These are phyloP conservation scores for Diaporthe vexans DNA, from an alignment of 2,329 filamentous ascomycete genomes.

Conservation along the genomic window DNA sequence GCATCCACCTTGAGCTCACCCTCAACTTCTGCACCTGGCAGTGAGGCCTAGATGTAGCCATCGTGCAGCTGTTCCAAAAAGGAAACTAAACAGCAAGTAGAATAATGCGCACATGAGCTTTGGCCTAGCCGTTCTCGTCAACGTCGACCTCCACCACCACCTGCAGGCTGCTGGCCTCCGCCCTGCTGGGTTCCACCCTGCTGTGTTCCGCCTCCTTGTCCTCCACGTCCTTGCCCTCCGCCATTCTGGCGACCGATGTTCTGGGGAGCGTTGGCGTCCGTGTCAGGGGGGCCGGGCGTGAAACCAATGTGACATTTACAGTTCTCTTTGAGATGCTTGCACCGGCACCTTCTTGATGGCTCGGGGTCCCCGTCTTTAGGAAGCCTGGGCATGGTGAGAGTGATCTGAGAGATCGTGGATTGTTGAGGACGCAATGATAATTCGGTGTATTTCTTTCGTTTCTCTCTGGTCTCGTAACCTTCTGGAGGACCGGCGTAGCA, in stretches of 20 bases:
- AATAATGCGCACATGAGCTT: no score
- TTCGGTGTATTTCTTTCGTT: neutral
- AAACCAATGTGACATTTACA: accelerated
- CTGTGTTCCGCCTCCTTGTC: no score
- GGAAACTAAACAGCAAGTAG: neutral
- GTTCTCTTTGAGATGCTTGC: neutral
- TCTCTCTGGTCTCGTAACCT: neutral
- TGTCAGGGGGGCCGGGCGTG: neutral
- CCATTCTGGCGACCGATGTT: neutral
- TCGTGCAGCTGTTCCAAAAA: neutral
- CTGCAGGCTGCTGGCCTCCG: neutral
- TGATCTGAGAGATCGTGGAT: neutral
- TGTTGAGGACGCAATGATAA: neutral
- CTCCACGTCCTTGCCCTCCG: no score
- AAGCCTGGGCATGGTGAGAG: neutral
- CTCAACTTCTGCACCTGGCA: neutral
- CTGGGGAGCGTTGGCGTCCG: neutral
- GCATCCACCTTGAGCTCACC: neutral
- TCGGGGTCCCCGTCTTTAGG: neutral
- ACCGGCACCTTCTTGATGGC: accelerated
- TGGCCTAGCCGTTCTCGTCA: neutral
- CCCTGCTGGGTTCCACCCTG: neutral
- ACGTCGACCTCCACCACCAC: neutral
- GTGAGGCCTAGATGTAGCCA: neutral
- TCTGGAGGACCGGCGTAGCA: neutral